These are phyloP conservation scores for Lachancea cidri DNA, from an alignment of 805 yeast species.

Conservation along the genomic window DNA sequence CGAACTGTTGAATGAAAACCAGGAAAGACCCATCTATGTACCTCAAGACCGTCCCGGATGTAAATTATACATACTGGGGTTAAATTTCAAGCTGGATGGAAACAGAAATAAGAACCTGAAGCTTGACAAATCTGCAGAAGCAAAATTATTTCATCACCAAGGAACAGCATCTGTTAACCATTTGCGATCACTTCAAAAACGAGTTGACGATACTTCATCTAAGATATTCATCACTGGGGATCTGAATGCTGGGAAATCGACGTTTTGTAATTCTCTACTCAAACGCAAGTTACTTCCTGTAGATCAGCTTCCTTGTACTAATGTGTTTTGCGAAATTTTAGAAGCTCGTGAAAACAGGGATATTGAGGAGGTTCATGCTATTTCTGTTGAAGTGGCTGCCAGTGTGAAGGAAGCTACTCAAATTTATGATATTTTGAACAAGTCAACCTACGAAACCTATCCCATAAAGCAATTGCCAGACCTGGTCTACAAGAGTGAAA, in stretches of 20 bases:
- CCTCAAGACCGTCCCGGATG: slow-evolving; percentile 41
- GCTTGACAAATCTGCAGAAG: slow-evolving; percentile 63
- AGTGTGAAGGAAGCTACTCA: slow-evolving; percentile 25
- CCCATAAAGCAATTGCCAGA: slow-evolving; percentile 54
- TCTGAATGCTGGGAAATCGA: slow-evolving; percentile 92
- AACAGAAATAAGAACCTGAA: slow-evolving; percentile 38
- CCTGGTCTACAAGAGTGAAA: slow-evolving; percentile 69
- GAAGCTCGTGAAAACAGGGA: slow-evolving; percentile 74
- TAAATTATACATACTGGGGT: slow-evolving; percentile 21
- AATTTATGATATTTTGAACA: slow-evolving; percentile 42
- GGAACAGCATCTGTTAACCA: slow-evolving; percentile 62
- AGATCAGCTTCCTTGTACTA: slow-evolving; percentile 97
- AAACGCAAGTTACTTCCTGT: slow-evolving; percentile 78
- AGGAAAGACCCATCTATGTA: slow-evolving; percentile 54
- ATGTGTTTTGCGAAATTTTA: slow-evolving; percentile 90
- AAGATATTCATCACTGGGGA: slow-evolving; percentile 97
- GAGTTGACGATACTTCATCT: slow-evolving; percentile 88
- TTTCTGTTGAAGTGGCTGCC: slow-evolving; percentile 45
- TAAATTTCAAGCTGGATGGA: slow-evolving; percentile 27
- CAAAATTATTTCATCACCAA: slow-evolving; percentile 65
- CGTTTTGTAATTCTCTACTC: slow-evolving; percentile 87
- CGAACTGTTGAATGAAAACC: slow-evolving; percentile 53
- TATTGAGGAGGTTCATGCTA: slow-evolving; percentile 90
- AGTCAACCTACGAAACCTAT: slow-evolving; percentile 56
- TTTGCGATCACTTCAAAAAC: slow-evolving; percentile 61